phyloP scores from a whole-genome alignment of 192 early-diverging fungal species.

The Coemansia sp. region DNA sequence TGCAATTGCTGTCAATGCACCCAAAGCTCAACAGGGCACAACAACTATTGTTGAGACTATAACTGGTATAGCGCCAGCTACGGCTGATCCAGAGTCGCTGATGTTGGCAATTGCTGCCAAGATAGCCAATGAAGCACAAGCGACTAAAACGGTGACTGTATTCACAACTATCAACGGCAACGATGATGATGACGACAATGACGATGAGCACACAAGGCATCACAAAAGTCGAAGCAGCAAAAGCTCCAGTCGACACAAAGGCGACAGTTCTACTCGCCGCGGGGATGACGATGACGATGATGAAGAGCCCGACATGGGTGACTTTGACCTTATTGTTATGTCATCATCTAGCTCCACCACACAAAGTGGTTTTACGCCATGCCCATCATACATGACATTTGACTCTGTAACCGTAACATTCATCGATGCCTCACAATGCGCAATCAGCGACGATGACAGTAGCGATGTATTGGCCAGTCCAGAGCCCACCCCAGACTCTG shows the following conservation, averaged over 20 bases:
- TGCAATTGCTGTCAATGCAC: not conserved
- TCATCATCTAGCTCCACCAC: not conserved
- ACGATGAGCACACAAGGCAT: not conserved
- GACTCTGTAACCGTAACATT: not conserved
- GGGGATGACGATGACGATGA: not conserved
- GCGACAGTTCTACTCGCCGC: too few relatives aligned
- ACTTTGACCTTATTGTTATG: not conserved
- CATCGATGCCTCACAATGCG: not conserved
- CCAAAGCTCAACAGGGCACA: not conserved
- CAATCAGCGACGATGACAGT: not conserved
- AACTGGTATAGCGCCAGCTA: not conserved
- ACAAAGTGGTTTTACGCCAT: not conserved
- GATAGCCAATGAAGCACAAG: not conserved
- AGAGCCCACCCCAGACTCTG: constrained; percentile 1
- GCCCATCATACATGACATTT: not conserved
- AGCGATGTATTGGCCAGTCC: not conserved
- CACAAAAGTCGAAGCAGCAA: not conserved
- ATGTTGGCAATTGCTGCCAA: constrained; percentile 6
- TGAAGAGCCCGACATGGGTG: not conserved
- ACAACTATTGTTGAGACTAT: constrained; percentile 1
- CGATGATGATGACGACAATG: not conserved
- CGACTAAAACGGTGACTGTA: not conserved
- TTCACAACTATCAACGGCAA: not conserved
- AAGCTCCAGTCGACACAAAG: not conserved
- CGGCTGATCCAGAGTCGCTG: not conserved